Evolutionary conservation across 768 basidiomycete species (phyloP).

Genomic region (Tephrocybe sp.): DNA sequence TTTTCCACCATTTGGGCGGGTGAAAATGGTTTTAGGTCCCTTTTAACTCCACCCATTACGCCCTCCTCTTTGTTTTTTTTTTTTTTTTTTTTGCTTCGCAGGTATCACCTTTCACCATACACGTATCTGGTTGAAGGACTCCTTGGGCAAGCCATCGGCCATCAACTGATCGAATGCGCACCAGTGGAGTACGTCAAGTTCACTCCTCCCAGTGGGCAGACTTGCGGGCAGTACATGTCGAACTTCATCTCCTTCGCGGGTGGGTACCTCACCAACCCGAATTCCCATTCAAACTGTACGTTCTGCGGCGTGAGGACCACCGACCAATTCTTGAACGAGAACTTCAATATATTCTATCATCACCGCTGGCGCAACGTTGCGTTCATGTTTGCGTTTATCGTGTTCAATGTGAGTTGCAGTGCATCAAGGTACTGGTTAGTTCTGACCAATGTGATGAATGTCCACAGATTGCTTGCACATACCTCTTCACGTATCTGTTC

Average conservation of each 20-base stretch:
- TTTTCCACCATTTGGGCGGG: no score
- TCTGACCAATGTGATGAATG: no score
- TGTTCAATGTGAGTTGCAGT: constrained; percentile 36
- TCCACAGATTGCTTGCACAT: constrained; percentile 43
- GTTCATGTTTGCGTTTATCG: constrained; percentile 45
- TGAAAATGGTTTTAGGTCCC: constrained; percentile 72
- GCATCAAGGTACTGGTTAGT: neutral
- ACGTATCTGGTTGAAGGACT: constrained; percentile 51
- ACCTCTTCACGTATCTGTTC: constrained; percentile 55
- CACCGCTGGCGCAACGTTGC: constrained; percentile 49
- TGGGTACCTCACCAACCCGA: constrained; percentile 56
- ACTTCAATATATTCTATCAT: constrained; percentile 60
- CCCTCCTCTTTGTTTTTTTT: neutral
- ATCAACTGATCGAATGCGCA: constrained; percentile 50
- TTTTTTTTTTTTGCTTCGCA: neutral
- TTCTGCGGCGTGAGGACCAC: constrained; percentile 54
- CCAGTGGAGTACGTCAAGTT: constrained; percentile 57
- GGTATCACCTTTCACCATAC: constrained; percentile 42
- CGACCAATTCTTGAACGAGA: constrained; percentile 47
- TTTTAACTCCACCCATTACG: no score
- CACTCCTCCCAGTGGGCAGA: constrained; percentile 53
- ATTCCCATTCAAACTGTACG: constrained; percentile 46
- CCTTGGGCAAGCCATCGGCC: constrained; percentile 50
- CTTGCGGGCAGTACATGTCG: constrained; percentile 50
- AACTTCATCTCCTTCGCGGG: constrained; percentile 49